Percentiles rank a stretch among this genome's conserved stretches.
phyloP scores from a whole-genome alignment of 345 rosid species.

The Cardiospermum halicacabum region DNA sequence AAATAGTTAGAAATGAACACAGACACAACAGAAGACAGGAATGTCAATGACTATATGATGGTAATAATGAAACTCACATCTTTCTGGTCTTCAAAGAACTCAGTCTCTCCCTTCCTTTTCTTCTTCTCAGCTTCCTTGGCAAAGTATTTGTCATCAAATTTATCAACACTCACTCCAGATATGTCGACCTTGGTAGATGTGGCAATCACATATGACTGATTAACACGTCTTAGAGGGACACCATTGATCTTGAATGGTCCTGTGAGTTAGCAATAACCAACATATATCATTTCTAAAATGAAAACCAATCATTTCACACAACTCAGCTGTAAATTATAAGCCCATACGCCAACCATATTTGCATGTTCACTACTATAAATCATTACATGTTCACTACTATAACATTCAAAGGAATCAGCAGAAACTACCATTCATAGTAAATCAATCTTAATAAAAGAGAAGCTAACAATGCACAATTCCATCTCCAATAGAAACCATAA shows the following conservation, averaged over 20 bases:
- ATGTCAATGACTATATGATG: too few species aligned
- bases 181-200: conserved; percentile 71
- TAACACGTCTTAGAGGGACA: conserved; percentile 68
- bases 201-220: conserved; percentile 56
- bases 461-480: not conserved
- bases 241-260: conserved; percentile 79
- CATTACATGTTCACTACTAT: too few species aligned
- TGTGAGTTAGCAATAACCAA: conserved; percentile 17
- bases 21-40: not conserved
- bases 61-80: conserved; percentile 42
- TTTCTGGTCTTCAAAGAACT: conserved; percentile 74
- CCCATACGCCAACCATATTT: not conserved
- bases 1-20: not conserved
- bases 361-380: too few species aligned
- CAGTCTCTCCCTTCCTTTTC: conserved; percentile 66
- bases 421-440: too few species aligned
- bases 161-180: conserved; percentile 58
- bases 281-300: not conserved
- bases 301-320: conserved; percentile 18
- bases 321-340: not conserved
- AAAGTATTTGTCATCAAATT: conserved; percentile 67
- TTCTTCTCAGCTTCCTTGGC: conserved; percentile 68
- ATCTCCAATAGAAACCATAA: not conserved
- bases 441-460: too few species aligned
- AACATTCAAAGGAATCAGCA: too few species aligned